A percentile compares a stretch with the other conserved stretches of the same genome.
Evolutionary conservation across 345 rosid species (phyloP).

Genomic region (Camelina neglecta): DNA sequence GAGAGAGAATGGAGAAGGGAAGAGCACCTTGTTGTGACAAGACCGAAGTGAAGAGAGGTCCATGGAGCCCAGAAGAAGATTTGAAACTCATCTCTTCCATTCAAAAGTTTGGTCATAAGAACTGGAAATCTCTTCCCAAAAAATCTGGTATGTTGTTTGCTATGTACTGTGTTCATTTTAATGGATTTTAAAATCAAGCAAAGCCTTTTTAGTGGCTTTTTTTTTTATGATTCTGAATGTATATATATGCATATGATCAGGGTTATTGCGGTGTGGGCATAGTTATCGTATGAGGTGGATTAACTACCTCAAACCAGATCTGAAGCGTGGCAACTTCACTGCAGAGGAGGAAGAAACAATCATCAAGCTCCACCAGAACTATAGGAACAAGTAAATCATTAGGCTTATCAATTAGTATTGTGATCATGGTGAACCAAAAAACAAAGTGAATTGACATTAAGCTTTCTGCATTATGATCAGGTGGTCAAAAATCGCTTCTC

Average conservation of each 20-base stretch:
- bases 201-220: conserved; percentile 7
- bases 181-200: conserved; percentile 6
- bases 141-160: conserved; percentile 56
- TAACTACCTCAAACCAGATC: conserved; percentile 87
- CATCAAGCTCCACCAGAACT: conserved; percentile 56
- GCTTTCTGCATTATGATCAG: conserved; percentile 44
- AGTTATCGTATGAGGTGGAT: conserved; percentile 95
- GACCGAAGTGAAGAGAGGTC: conserved; percentile 89
- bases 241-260: conserved; percentile 44
- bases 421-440: background rate
- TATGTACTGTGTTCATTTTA: conserved; percentile 6
- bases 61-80: conserved; percentile 96
- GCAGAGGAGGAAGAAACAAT: conserved; percentile 73
- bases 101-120: conserved; percentile 64
- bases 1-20: conserved; percentile 68
- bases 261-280: conserved; percentile 82
- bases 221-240: background rate
- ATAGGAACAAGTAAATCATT: conserved; percentile 74
- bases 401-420: background rate
- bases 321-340: conserved; percentile 81
- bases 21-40: conserved; percentile 97
- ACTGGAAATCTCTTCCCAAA: conserved; percentile 73
- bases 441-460: conserved; percentile 16
- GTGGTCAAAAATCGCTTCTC: conserved; percentile 92
- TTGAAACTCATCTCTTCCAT: conserved; percentile 77